These are phyloP conservation scores for Arthrobotrys iridis DNA, from an alignment of 2,329 filamentous ascomycete genomes.

Conservation along the genomic window DNA sequence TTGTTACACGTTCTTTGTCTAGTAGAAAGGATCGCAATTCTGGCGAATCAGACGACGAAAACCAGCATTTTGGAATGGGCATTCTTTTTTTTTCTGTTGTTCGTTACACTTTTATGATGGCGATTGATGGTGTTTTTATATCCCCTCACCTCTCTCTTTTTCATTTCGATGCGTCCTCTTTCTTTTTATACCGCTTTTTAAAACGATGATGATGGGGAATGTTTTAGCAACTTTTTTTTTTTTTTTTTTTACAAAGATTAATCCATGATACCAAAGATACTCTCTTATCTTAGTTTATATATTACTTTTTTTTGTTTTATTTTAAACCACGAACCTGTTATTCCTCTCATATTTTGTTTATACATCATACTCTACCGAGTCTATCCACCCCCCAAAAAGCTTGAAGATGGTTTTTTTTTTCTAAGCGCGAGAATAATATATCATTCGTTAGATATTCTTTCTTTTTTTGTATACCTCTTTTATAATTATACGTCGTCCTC, in stretches of 20 bases:
- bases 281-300: conserved; percentile 9
- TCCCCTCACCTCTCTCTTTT: not conserved
- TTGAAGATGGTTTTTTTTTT: no score
- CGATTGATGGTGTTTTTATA: conserved; percentile 22
- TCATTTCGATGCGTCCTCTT: not conserved
- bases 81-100: conserved; percentile 13
- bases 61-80: conserved; percentile 29
- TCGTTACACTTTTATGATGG: conserved; percentile 8
- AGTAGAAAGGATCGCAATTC: not conserved
- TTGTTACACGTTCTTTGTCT: conserved; percentile 6
- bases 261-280: conserved; percentile 55
- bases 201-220: conserved; percentile 32
- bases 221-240: not conserved
- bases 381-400: not conserved
- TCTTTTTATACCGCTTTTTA: conserved; percentile 10
- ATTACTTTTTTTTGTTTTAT: conserved; percentile 4
- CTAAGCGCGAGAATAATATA: no score
- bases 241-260: conserved; percentile 41
- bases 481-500: no score
- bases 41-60: not conserved
- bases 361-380: conserved; percentile 4
- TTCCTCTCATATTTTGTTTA: not conserved
- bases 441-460: no score
- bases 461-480: no score
- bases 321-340: not conserved